Evolutionary conservation across 257 asterid species (phyloP).

Genomic region (Jacaranda mimosifolia): DNA sequence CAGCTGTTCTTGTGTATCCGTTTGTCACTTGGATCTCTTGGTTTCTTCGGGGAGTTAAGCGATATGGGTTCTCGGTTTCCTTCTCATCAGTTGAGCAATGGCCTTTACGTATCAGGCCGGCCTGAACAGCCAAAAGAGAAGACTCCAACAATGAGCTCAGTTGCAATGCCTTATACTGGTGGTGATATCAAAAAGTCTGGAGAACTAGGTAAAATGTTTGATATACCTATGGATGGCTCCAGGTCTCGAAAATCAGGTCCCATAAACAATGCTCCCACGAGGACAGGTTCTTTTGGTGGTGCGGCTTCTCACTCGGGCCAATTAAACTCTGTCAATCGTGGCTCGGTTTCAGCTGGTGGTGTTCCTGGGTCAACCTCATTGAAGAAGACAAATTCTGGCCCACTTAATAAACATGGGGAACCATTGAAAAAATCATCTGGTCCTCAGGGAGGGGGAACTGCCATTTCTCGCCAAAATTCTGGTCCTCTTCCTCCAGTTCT

Average conservation of each 20-base stretch:
- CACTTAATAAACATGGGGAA: conserved; percentile 74
- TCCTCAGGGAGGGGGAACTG: conserved; percentile 64
- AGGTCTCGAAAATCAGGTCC: conserved; percentile 77
- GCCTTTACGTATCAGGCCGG: conserved; percentile 81
- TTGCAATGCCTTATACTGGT: conserved; percentile 85
- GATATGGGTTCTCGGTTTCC: conserved; percentile 81
- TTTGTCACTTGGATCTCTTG: conserved; percentile 31
- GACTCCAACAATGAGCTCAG: conserved; percentile 64
- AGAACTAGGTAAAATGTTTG: conserved; percentile 86
- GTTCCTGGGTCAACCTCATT: conserved; percentile 59
- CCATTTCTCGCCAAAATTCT: conserved; percentile 68
- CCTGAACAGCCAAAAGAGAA: conserved; percentile 77
- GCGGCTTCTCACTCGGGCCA: conserved; percentile 67
- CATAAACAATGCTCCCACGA: conserved; percentile 62
- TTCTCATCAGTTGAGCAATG: conserved; percentile 79
- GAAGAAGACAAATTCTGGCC: conserved; percentile 75
- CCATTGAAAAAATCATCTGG: conserved; percentile 75
- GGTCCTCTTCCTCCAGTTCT: conserved; percentile 72
- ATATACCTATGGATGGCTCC: conserved; percentile 63
- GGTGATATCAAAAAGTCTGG: conserved; percentile 87
- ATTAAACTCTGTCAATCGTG: conserved; percentile 56
- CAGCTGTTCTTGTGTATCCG: conserved; percentile 13
- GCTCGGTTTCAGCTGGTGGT: conserved; percentile 49
- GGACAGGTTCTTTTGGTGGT: conserved; percentile 71
- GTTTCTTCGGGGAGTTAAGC: conserved; percentile 30